Evolutionary conservation across 345 rosid genomes (phyloP), one percentile per base, ranked within the genome.

Genomic region (Citrus cavaleriei): DNA sequence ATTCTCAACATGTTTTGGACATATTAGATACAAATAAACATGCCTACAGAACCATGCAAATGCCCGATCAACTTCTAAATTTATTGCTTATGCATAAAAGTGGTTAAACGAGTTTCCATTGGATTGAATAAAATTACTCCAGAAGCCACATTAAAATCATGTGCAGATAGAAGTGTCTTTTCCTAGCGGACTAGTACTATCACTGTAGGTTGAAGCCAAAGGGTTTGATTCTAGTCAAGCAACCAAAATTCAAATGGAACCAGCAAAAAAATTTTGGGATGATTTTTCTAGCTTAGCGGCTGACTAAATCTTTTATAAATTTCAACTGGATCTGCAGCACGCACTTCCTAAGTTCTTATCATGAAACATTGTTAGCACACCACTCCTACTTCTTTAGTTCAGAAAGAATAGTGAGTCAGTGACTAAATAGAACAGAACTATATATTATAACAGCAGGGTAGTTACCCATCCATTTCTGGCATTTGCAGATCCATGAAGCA

Each of bases 401-500:
- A 12, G 62, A 38, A 46, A 73, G 51, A 30, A 64, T 24, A 35
- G n/a, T 35, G 37, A 35, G 37, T 35, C 37, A 35, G 37, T 76
- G 25, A 34, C 61, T 32, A 18, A 55, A 68, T 38, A 51, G 18
- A 75, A 71, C 61, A 49, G 28, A 60, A 73, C n/a, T n/a, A 54
- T 65, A 19, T 55, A 27, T 55, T 25, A 46, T 30, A 40, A 63
- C 30, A 71, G 8, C 2, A 71, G 74, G 79, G 21, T 64, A 28
- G 58, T 80, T 91, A 95, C 99, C 98, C 99, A 49, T 95, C 97
- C 91, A 93, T 90, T 86, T 91, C 99, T 35, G 99, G 99, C 99
- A 95, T 95, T 77, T 94, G 94, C 84, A 91, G 88, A 83, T 95
- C 99, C 98, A 95, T 95, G 86, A 95, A 92, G 86, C 99, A 95